A percentile compares a stretch with the other conserved stretches of the same genome.
These are phyloP conservation scores for Vigna nakashimae DNA, from an alignment of 306 rosid genomes.

Conservation along the genomic window DNA sequence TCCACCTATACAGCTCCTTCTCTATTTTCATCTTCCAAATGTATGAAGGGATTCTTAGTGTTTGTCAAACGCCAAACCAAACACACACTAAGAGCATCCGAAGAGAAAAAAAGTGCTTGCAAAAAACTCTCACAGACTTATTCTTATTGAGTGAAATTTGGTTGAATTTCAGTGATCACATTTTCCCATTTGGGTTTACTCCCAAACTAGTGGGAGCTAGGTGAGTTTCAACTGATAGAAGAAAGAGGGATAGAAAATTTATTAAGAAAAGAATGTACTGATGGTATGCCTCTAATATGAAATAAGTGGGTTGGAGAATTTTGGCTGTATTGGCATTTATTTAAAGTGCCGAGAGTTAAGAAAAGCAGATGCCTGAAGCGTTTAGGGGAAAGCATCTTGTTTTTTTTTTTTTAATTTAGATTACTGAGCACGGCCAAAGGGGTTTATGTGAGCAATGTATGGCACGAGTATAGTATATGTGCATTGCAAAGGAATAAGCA, in stretches of 20 bases:
- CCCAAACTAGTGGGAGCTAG: not conserved
- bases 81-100: not conserved
- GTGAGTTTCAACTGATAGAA: not conserved
- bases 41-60: no score
- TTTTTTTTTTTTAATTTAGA: not conserved
- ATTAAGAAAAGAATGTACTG: not conserved
- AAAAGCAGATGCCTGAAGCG: not conserved
- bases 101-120: not conserved
- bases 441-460: not conserved
- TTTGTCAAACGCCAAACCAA: no score
- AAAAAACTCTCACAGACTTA: not conserved
- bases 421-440: not conserved
- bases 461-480: no score
- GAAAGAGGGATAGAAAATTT: not conserved
- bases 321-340: constrained; percentile 16
- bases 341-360: not conserved
- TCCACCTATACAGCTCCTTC: no score
- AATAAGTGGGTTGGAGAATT: not conserved
- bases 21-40: no score
- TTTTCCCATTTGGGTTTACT: not conserved
- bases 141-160: not conserved
- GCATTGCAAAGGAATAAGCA: no score
- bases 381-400: not conserved
- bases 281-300: not conserved
- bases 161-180: not conserved